Evolutionary conservation across 192 early-diverging fungal genomes (phyloP).

Genomic region (Linnemannia exigua): DNA sequence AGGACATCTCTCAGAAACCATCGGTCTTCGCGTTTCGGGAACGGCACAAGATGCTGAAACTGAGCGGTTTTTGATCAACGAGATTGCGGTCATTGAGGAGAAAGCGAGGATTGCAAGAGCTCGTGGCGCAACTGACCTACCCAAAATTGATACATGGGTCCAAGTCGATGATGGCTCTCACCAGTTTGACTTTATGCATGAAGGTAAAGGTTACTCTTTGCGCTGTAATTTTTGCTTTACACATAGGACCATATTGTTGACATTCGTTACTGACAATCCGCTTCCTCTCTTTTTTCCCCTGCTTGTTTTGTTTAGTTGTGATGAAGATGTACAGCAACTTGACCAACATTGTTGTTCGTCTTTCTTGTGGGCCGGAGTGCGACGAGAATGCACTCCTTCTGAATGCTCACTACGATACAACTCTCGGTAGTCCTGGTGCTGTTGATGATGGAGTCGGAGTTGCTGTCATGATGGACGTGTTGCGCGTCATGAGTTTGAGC

Average conservation of each 20-base stretch:
- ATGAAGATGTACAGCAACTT: slow-evolving; percentile 77
- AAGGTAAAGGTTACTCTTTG: no score
- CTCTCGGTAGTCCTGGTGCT: slow-evolving; percentile 66
- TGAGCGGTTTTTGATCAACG: slow-evolving; percentile 25
- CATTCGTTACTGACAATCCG: not conserved
- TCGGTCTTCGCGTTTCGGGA: slow-evolving; percentile 72
- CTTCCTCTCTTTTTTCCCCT: not conserved
- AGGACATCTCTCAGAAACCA: slow-evolving; percentile 60
- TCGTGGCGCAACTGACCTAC: slow-evolving; percentile 27
- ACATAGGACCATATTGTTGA: no score
- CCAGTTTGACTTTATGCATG: slow-evolving; percentile 80
- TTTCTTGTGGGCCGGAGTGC: slow-evolving; percentile 76
- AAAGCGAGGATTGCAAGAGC: slow-evolving; percentile 11
- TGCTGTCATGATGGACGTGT: slow-evolving; percentile 74
- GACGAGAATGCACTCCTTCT: slow-evolving; percentile 73
- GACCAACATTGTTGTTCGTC: slow-evolving; percentile 77
- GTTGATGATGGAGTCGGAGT: slow-evolving; percentile 75
- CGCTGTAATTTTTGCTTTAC: not conserved
- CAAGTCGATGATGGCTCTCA: slow-evolving; percentile 74
- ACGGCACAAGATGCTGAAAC: slow-evolving; percentile 33
- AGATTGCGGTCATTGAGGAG: slow-evolving; percentile 17
- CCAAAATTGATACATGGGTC: slow-evolving; percentile 69
- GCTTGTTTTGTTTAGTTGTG: slow-evolving; percentile 51
- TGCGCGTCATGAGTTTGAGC: slow-evolving; percentile 59
- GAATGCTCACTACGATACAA: slow-evolving; percentile 79